Percentiles rank a stretch among this genome's conserved stretches.
These are phyloP conservation scores for Rauvolfia tetraphylla DNA, from an alignment of 257 asterid species.

Conservation along the genomic window DNA sequence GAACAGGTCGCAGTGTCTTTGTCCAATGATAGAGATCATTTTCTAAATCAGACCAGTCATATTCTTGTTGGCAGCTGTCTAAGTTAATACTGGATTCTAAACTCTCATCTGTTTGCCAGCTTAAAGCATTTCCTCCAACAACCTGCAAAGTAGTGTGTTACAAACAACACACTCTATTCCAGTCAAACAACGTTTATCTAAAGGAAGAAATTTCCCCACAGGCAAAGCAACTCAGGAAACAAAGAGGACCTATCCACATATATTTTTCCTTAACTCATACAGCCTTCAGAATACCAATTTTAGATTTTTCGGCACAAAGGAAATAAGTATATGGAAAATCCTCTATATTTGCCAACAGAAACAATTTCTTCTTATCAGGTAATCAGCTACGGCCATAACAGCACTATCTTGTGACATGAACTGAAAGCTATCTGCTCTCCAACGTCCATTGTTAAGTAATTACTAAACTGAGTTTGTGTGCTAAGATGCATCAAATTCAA, in stretches of 20 bases:
- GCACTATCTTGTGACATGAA: too few species aligned
- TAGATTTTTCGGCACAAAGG: background rate
- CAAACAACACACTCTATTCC: background rate
- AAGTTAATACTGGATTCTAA: conserved; percentile 32
- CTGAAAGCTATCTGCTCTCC: background rate
- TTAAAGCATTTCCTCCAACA: conserved; percentile 56
- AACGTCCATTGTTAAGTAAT: background rate
- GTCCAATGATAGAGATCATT: conserved; percentile 83
- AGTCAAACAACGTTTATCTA: background rate
- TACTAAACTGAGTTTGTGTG: background rate
- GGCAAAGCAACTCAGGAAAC: background rate
- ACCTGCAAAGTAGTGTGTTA: conserved; percentile 41
- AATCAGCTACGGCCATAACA: too few species aligned
- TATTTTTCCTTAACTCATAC: too few species aligned
- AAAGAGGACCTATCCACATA: background rate
- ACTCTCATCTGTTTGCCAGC: conserved; percentile 39
- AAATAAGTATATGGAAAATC: background rate
- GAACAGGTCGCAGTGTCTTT: conserved; percentile 75
- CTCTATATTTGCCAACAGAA: background rate
- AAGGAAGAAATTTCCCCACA: background rate
- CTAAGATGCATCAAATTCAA: background rate
- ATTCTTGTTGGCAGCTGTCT: conserved; percentile 40
- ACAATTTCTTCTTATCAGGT: background rate
- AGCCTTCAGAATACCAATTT: background rate
- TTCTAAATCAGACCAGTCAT: conserved; percentile 72